These are phyloP conservation scores for Tetrapisispora pingtungensis DNA, from an alignment of 805 yeast species.

Conservation along the genomic window DNA sequence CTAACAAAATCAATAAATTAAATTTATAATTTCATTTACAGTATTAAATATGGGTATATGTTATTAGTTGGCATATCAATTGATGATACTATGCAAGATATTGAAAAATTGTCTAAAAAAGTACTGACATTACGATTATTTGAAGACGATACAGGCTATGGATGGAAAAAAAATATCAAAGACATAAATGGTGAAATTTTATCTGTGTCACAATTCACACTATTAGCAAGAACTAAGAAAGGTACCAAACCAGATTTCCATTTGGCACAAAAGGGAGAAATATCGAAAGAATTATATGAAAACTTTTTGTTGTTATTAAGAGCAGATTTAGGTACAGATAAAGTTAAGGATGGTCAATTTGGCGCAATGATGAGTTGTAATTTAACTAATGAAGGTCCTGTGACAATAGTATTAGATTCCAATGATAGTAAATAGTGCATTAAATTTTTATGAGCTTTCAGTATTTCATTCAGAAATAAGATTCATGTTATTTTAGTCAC, in stretches of 20 bases:
- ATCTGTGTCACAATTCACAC: constrained; percentile 87
- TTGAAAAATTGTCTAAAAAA: constrained; percentile 56
- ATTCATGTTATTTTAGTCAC: no score
- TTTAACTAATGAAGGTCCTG: constrained; percentile 86
- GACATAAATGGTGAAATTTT: constrained; percentile 66
- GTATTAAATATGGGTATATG: constrained; percentile 64
- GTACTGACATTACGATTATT: constrained; percentile 58
- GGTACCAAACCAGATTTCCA: constrained; percentile 96
- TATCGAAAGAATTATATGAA: constrained; percentile 36
- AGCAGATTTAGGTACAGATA: constrained; percentile 45
- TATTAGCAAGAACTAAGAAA: constrained; percentile 74
- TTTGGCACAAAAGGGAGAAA: constrained; percentile 73
- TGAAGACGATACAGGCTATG: constrained; percentile 59
- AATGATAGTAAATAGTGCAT: not conserved
- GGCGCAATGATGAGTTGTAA: constrained; percentile 98
- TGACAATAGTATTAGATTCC: constrained; percentile 71
- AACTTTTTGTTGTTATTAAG: constrained; percentile 40
- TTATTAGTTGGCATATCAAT: constrained; percentile 76
- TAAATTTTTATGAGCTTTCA: no score
- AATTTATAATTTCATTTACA: not conserved
- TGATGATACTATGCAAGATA: constrained; percentile 69
- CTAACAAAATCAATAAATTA: not conserved
- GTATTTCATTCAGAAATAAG: no score
- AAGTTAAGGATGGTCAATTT: constrained; percentile 79
- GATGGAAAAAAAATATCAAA: constrained; percentile 65